Evolutionary conservation across 345 rosid species (phyloP).

Genomic region (Brassica rapa): DNA sequence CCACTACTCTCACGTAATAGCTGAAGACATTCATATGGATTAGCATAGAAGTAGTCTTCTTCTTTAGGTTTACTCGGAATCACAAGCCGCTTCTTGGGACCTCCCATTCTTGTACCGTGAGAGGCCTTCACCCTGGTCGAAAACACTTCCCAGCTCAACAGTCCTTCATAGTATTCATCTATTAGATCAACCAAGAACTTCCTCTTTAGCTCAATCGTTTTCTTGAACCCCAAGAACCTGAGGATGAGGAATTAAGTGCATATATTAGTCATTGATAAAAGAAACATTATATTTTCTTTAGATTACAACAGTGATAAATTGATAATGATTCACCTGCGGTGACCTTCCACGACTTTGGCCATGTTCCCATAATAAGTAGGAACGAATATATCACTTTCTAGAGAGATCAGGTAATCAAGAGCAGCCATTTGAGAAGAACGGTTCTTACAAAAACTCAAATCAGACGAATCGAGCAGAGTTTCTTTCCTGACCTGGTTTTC

Average conservation of each 20-base stretch:
- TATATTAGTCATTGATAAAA: background rate
- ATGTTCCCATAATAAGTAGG: conserved; percentile 98
- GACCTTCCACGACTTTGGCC: conserved; percentile 99
- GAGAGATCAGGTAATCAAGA: conserved; percentile 85
- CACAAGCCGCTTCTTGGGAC: conserved; percentile 58
- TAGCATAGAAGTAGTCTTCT: conserved; percentile 93
- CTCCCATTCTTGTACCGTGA: conserved; percentile 74
- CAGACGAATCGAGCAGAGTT: conserved; percentile 66
- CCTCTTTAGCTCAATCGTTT: conserved; percentile 75
- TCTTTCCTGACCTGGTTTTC: conserved; percentile 73
- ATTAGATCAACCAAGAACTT: conserved; percentile 77
- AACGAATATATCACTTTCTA: conserved; percentile 93
- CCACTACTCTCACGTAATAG: conserved; percentile 43
- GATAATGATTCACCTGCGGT: conserved; percentile 65
- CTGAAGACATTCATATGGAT: conserved; percentile 90
- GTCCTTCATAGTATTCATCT: conserved; percentile 65
- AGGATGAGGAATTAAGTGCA: background rate
- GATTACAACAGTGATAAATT: background rate
- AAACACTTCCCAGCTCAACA: conserved; percentile 79
- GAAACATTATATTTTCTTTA: background rate
- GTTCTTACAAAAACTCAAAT: conserved; percentile 70
- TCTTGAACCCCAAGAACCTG: conserved; percentile 88
- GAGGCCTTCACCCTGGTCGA: conserved; percentile 69
- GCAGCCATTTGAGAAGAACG: conserved; percentile 95
- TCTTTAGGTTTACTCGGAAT: conserved; percentile 84